Evolutionary conservation across 257 asterid genomes (phyloP).

Genomic region (Nicotiana otophora): DNA sequence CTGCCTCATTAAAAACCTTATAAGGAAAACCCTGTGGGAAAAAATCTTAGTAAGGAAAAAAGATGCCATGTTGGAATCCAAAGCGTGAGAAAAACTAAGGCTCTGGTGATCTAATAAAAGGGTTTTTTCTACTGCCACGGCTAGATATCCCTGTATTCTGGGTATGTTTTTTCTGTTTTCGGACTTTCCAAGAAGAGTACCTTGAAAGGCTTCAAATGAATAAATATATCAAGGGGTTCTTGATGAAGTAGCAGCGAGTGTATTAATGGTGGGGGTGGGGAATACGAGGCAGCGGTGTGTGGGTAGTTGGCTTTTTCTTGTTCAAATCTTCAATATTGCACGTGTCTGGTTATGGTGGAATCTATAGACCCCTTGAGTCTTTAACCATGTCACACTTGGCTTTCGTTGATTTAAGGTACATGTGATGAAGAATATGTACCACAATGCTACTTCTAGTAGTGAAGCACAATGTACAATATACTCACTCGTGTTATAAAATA

Average conservation of each 20-base stretch:
- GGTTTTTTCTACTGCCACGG: background rate
- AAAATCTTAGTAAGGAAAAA: too few relatives aligned
- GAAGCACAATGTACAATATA: too few relatives aligned
- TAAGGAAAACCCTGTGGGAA: too few relatives aligned
- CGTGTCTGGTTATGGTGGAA: background rate
- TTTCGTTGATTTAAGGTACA: background rate
- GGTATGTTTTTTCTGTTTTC: background rate
- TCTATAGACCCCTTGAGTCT: background rate
- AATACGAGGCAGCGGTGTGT: background rate
- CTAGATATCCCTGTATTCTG: background rate
- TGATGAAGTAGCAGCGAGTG: background rate
- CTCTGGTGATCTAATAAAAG: background rate
- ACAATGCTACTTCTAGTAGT: too few relatives aligned
- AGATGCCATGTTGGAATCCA: too few relatives aligned
- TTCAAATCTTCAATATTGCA: background rate
- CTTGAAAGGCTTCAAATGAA: background rate
- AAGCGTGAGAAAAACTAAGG: conserved; percentile 1
- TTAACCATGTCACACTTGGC: background rate
- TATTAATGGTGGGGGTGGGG: background rate
- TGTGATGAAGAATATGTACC: background rate
- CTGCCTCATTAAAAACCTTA: too few relatives aligned
- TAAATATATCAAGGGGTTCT: background rate
- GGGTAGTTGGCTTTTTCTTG: background rate
- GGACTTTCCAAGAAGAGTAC: background rate
- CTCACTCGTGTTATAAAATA: too few relatives aligned